Conservation (phyloP, 169 alveolate species). For the Babesia ovis region DNA sequence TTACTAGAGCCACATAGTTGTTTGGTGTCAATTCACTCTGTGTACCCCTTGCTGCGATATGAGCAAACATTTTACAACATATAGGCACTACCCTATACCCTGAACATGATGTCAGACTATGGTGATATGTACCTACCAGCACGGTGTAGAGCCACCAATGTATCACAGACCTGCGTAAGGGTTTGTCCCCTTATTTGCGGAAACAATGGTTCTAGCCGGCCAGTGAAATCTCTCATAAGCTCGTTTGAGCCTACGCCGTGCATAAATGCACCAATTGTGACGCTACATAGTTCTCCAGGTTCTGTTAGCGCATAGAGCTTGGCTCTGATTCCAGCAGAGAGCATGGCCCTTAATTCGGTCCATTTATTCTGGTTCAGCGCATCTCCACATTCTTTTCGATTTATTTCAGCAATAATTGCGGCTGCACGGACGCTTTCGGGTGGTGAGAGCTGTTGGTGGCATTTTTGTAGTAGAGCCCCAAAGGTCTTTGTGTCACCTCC, state of each 20-base stretch:
- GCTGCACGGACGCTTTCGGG: conserved; percentile 40
- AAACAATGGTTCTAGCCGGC: conserved; percentile 53
- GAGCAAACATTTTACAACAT: conserved; percentile 16
- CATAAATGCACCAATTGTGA: neutral
- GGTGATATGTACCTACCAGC: conserved; percentile 43
- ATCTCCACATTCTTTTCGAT: neutral
- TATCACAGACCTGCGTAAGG: conserved; percentile 29
- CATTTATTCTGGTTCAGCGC: neutral
- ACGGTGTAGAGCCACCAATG: conserved; percentile 19
- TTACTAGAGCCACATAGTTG: conserved; percentile 15
- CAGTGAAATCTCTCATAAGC: conserved; percentile 32
- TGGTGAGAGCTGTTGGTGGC: conserved; percentile 25
- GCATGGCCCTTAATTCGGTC: neutral
- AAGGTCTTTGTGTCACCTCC: neutral
- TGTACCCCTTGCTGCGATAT: conserved; percentile 18
- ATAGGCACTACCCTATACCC: conserved; percentile 26
- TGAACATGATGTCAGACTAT: neutral
- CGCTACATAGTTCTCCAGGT: conserved; percentile 36
- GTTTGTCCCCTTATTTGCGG: conserved; percentile 7
- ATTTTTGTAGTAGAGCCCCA: conserved; percentile 1
- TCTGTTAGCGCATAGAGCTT: conserved; percentile 60
- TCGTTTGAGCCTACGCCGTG: conserved; percentile 15
- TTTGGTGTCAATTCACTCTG: neutral
- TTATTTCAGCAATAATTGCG: neutral
- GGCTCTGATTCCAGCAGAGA: conserved; percentile 23